These are phyloP conservation scores for Colletotrichum tropicale DNA, from an alignment of 2,329 filamentous ascomycete species.

Conservation along the genomic window DNA sequence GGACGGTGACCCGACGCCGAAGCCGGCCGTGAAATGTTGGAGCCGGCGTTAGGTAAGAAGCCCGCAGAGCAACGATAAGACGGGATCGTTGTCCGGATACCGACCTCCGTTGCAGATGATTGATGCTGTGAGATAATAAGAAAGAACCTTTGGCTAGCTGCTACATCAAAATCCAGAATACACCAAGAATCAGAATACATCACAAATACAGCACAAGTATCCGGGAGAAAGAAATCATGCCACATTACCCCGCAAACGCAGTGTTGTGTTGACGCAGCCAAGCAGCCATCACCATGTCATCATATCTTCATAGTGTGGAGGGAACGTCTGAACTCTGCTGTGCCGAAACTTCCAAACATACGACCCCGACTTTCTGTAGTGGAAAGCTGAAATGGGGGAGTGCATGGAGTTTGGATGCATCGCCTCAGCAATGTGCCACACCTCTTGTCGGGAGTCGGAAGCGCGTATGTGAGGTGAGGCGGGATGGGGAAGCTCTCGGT, in stretches of 20 bases:
- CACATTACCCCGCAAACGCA: background rate
- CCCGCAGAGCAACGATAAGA: background rate
- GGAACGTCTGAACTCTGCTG: background rate
- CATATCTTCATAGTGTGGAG: background rate
- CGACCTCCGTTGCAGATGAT: background rate
- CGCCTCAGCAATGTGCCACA: background rate
- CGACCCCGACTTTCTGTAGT: background rate
- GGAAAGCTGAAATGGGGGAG: background rate
- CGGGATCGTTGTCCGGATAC: background rate
- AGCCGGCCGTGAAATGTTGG: background rate
- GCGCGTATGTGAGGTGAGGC: background rate
- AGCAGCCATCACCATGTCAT: conserved; percentile 7
- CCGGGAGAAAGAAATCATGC: background rate
- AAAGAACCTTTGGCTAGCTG: background rate
- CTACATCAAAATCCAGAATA: background rate
- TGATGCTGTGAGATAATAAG: background rate
- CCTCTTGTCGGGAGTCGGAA: background rate
- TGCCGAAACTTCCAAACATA: background rate
- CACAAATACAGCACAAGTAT: background rate
- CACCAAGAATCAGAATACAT: too few species aligned
- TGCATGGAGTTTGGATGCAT: background rate
- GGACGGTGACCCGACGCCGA: background rate
- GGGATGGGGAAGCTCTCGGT: background rate
- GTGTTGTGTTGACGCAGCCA: background rate
- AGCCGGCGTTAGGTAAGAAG: background rate